Percentiles rank a stretch among this genome's conserved stretches.
Conservation (phyloP, 208 protist genomes). For the Cochliopodium minus region DNA sequence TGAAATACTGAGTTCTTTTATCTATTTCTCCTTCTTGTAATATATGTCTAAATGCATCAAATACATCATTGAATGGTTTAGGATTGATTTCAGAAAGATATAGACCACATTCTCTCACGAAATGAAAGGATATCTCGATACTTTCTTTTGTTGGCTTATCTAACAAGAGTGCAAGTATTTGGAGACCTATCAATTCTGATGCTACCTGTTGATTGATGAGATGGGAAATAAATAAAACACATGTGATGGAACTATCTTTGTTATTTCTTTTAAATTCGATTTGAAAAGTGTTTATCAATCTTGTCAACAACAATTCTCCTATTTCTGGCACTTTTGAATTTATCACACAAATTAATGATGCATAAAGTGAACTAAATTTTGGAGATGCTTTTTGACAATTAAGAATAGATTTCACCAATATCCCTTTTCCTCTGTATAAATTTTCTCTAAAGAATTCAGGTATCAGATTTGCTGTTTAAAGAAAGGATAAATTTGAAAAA, state of each 20-base stretch:
- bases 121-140: slow-evolving; percentile 64
- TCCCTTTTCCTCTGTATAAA: slow-evolving; percentile 81
- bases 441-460: slow-evolving; percentile 89
- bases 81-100: slow-evolving; percentile 18
- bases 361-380: slow-evolving; percentile 80
- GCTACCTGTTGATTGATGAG: slow-evolving; percentile 71
- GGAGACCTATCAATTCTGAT: slow-evolving; percentile 48
- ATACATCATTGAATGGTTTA: slow-evolving; percentile 38
- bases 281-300: slow-evolving; percentile 67
- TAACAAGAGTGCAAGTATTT: slow-evolving; percentile 55
- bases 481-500: too few species aligned
- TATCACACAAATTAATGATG: slow-evolving; percentile 72
- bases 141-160: slow-evolving; percentile 82
- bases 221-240: slow-evolving; percentile 62
- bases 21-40: slow-evolving; percentile 77
- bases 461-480: slow-evolving; percentile 59
- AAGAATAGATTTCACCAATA: slow-evolving; percentile 72
- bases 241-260: slow-evolving; percentile 48
- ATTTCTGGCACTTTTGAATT: slow-evolving; percentile 91
- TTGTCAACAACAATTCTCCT: slow-evolving; percentile 69
- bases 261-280: slow-evolving; percentile 62
- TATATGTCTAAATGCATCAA: slow-evolving; percentile 57
- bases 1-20: slow-evolving; percentile 76
- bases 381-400: slow-evolving; percentile 75
- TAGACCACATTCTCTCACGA: slow-evolving; percentile 47